Base-by-base conservation (phyloP, 495 filamentous ascomycete species). In the Hypoxylon fragiforme region DNA sequence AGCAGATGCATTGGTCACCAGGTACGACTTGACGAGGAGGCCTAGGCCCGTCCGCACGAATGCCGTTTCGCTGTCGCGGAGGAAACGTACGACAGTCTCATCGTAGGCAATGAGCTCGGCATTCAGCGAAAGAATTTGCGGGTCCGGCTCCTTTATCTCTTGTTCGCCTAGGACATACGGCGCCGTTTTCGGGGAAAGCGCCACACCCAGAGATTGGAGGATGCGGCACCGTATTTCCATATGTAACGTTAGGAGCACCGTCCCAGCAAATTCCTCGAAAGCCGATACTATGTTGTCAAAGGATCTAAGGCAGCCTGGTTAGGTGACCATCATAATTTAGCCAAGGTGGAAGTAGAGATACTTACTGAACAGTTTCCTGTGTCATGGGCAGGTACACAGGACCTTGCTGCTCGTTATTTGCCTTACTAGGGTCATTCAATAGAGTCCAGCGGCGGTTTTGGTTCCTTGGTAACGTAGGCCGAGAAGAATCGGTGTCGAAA, bases 371-470 rank as follows among this genome's bases (percentile, higher is more conserved):
- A 0, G 89, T 94, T 54, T 95, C 88, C 31, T 82, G 76, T 55
- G 91, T 96, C 73, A 99, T 87, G 1, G 95, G 94, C 14, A 97
- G 80, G 65, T 95, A 91, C 9, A 92, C 83, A 18, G 88, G 81
- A 22, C 71, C 73, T 57, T 47, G 59, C 32, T 77, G 70, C 13
- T 76, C 75, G 15, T 69, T 59, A 12, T 65, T 71, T 7, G 71
- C 68, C 63, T 79, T 77, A 54, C 47, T 74, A 32, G 75, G 71
- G 53, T 78, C 78, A 50, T 85, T 89, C 54, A 91, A 79, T 30
- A 92, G 70, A 20, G 94, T 96, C 90, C 92, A 96, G 44, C 91
- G 82, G 42, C 88, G 85, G 44, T 74, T 77, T 54, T 76, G 71
- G 31, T 76, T 70, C 58, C 70, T 77, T 15, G 74, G 73, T 42